Base-by-base conservation (phyloP, 495 filamentous ascomycete species). In the Elasticomyces elasticus region DNA sequence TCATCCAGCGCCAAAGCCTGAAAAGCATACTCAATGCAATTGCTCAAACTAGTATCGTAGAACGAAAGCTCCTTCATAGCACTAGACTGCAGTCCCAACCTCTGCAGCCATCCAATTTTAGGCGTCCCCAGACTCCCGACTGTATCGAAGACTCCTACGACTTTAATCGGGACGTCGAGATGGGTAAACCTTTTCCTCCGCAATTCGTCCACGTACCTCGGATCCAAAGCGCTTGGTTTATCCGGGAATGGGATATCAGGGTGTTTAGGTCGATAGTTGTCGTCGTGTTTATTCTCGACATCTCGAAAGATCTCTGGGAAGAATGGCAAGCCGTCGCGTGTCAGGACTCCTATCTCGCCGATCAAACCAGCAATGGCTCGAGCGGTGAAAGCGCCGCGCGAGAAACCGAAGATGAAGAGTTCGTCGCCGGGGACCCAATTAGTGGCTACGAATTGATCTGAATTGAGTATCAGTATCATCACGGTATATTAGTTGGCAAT, bases 1-100 rank as follows among this genome's bases (percentile, higher is more conserved):
- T 88, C 84, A 56, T 88, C 83, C 1, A 88, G 69, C 0, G 83
- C 83, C n/a, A 88, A 71, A 2, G 84, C 84, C 56, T 88, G 84
- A 57, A 87, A 86, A 9, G 80, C 84, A 60, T 85, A 75, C 52
- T 84, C 77, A 12, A 86, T 76, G 47, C 69, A 68, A 52, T 76
- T 70, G 4, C 74, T 73, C 0, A 85, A 64, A 19, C 67, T 69
- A 13, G 80, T 83, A 62, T 86, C 76, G 66, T 79, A 77, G 68
- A 84, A 83, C 22, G 67, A 66, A 58, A 72, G 76, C 58, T 82
- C 75, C 62, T 74, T 75, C 46, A 73, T 52, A 38, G 65, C 77
- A 24, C 69, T 72, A 7, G 67, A 62, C 50, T 67, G 71, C 52
- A 77, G 60, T 5, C 75, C 72, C 0, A 73, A 43, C 31, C 62